Conservation (phyloP, 495 filamentous ascomycete species). For the Podospora tetraspora region DNA sequence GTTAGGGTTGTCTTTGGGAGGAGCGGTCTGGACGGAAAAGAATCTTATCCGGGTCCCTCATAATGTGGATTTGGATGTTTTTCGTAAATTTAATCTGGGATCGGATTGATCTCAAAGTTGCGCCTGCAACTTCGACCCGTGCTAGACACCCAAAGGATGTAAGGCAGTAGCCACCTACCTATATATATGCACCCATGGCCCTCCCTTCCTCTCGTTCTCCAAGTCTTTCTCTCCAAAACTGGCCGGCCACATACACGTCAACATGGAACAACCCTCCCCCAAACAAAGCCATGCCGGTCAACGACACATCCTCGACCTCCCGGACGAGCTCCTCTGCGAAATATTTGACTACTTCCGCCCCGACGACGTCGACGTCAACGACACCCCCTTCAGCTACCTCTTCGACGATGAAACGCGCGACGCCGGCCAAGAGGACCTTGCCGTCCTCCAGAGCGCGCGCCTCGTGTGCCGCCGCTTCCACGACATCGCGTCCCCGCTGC, state of each 20-base stretch:
- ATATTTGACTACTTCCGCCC: not conserved
- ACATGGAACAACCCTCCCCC: not conserved
- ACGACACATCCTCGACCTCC: not conserved
- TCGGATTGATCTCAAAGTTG: not conserved
- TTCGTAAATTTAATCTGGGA: too few species aligned
- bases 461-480: slow-evolving; percentile 1
- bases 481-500: not conserved
- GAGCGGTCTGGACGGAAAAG: not conserved
- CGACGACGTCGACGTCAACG: not conserved
- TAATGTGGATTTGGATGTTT: too few species aligned
- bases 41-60: too few species aligned
- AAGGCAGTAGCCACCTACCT: not conserved
- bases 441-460: not conserved
- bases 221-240: not conserved
- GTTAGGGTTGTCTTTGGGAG: not conserved
- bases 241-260: not conserved
- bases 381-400: not conserved
- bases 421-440: not conserved
- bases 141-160: too few species aligned
- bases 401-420: not conserved
- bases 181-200: not conserved
- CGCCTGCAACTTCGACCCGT: not conserved
- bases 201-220: not conserved
- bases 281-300: not conserved
- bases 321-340: not conserved